Evolutionary conservation across 1,284 basidiomycete species (phyloP).

Genomic region (Phlebopus sp.): DNA sequence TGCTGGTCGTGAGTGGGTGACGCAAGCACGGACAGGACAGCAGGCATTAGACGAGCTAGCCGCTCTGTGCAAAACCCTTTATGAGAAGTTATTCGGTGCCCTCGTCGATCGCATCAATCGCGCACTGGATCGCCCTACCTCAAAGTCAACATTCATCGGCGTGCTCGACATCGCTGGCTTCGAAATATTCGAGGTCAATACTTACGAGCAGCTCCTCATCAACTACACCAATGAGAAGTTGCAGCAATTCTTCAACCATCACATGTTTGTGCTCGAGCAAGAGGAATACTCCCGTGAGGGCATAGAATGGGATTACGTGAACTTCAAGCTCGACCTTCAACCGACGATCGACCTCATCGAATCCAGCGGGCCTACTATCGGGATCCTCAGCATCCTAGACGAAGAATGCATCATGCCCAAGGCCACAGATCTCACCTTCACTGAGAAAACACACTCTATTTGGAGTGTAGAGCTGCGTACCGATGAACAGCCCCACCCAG

Average conservation of each 20-base stretch:
- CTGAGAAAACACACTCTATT: slow-evolving; percentile 82
- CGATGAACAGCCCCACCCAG: slow-evolving; percentile 63
- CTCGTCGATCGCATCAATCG: slow-evolving; percentile 96
- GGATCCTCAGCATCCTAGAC: slow-evolving; percentile 91
- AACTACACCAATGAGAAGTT: slow-evolving; percentile 99
- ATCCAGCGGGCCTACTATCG: slow-evolving; percentile 68
- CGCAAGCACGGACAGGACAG: slow-evolving; percentile 86
- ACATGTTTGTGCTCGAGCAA: slow-evolving; percentile 99
- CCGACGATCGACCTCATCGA: slow-evolving; percentile 99
- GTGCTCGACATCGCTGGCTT: slow-evolving; percentile 99
- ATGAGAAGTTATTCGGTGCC: slow-evolving; percentile 94
- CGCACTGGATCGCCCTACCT: slow-evolving; percentile 89
- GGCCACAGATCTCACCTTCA: slow-evolving; percentile 94
- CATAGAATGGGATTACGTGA: slow-evolving; percentile 98
- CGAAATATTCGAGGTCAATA: slow-evolving; percentile 91
- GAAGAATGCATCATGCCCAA: slow-evolving; percentile 99
- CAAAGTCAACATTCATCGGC: slow-evolving; percentile 95
- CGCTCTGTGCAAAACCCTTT: slow-evolving; percentile 92
- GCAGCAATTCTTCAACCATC: slow-evolving; percentile 98
- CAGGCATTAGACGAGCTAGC: slow-evolving; percentile 94
- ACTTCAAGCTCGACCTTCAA: slow-evolving; percentile 97
- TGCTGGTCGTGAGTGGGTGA: slow-evolving; percentile 96
- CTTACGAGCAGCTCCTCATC: slow-evolving; percentile 98
- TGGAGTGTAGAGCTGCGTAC: slow-evolving; percentile 55
- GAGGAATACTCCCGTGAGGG: slow-evolving; percentile 97